Percentiles rank a stretch among this genome's conserved stretches.
These are phyloP conservation scores for Athelia psychrophila DNA, from an alignment of 1,284 basidiomycete species.

Conservation along the genomic window DNA sequence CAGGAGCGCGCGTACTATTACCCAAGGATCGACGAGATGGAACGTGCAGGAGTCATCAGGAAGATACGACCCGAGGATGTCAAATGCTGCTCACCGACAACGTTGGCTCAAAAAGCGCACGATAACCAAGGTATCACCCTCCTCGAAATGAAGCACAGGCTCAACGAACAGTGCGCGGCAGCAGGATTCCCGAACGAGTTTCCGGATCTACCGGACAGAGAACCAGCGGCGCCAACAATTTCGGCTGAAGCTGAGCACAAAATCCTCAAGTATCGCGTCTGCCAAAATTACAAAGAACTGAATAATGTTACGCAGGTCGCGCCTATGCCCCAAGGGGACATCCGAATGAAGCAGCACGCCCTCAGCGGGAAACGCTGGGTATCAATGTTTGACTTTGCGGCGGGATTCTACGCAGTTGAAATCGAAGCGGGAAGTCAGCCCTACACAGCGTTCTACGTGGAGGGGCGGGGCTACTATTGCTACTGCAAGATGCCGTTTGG, in stretches of 20 bases:
- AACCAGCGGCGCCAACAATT: background rate
- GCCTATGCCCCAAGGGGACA: slow-evolving; percentile 24
- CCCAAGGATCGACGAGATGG: background rate
- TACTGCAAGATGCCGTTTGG: slow-evolving; percentile 39
- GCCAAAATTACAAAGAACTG: slow-evolving; percentile 8
- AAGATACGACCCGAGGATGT: slow-evolving; percentile 1
- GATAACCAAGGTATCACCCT: background rate
- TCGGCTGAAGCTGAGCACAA: background rate
- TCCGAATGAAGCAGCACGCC: slow-evolving; percentile 28
- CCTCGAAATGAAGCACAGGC: background rate
- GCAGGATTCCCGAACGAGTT: background rate
- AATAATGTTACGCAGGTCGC: slow-evolving; percentile 6
- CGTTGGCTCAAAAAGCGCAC: slow-evolving; percentile 6
- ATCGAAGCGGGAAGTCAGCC: slow-evolving; percentile 23
- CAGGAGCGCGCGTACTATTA: background rate
- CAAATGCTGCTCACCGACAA: background rate
- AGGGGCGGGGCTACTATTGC: slow-evolving; percentile 34
- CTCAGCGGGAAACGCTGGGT: slow-evolving; percentile 29
- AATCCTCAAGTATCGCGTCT: slow-evolving; percentile 11
- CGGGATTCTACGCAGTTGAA: slow-evolving; percentile 33
- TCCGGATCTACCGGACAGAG: background rate
- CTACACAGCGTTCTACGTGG: slow-evolving; percentile 35
- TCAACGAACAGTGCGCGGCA: slow-evolving; percentile 1
- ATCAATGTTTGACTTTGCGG: slow-evolving; percentile 29
- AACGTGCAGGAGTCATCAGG: background rate